Base-by-base conservation (phyloP, 257 asterid species). In the Phtheirospermum japonicum region DNA sequence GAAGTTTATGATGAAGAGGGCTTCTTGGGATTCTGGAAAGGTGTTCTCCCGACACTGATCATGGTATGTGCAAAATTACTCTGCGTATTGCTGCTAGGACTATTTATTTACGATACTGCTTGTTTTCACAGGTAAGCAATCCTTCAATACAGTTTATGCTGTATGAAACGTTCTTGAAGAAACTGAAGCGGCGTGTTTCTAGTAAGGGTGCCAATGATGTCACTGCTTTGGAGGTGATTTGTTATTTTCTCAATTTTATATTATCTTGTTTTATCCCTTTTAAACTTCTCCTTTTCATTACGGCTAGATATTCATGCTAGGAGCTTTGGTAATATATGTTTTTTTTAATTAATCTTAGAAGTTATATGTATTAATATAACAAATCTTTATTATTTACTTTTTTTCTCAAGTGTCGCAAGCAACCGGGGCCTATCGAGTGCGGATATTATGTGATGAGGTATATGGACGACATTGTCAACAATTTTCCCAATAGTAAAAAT, bases 261-360 rank as follows among this genome's bases (percentile, higher is more conserved):
- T n/a, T n/a, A n/a, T n/a, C n/a, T n/a, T n/a, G n/a, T n/a, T n/a
- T n/a, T n/a, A n/a, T n/a, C n/a, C n/a, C n/a, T n/a, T n/a, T n/a
- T n/a, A n/a, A n/a, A n/a, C n/a, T n/a, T n/a, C 33, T 26, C 64
- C 28, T 17, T 43, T 2, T 50, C 45, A 33, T 59, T 48, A 55
- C 65, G 48, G 63, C 65, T 67, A 93, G 99, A 79, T 89, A 77
- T 93, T 93, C 74, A 71, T 93, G 77, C 91, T 93, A 34, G 99
- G 99, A 78, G 99, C 99, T 61, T 61, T 89, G 80, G 99, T 97
- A 59, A 93, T n/a, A n/a, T n/a, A n/a, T n/a, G n/a, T n/a, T n/a
- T n/a, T n/a, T n/a, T n/a, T n/a, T n/a, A n/a, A n/a, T n/a, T n/a
- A n/a, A n/a, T n/a, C n/a, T n/a, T n/a, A n/a, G n/a, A n/a, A n/a